These are phyloP conservation scores for Gossypium schwendimanii DNA, from an alignment of 441 rosid genomes.

Conservation along the genomic window DNA sequence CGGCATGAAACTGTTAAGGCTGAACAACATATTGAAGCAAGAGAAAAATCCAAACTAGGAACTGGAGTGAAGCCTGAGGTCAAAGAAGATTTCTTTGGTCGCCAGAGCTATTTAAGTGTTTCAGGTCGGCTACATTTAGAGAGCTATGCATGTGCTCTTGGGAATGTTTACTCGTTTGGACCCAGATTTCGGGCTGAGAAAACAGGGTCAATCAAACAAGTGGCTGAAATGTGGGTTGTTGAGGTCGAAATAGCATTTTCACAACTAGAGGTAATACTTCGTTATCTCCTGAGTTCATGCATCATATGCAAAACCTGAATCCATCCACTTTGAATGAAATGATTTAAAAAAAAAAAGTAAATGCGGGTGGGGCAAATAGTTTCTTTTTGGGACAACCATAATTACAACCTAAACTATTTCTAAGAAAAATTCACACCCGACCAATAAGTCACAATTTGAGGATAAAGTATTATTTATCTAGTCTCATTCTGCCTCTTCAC, in stretches of 20 bases:
- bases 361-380: too few species aligned
- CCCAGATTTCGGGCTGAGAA: constrained; percentile 67
- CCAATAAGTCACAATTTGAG: too few species aligned
- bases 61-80: constrained; percentile 28
- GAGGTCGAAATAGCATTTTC: constrained; percentile 84
- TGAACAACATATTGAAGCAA: constrained; percentile 57
- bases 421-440: too few species aligned
- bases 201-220: constrained; percentile 34
- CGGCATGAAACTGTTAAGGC: constrained; percentile 44
- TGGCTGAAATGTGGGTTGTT: constrained; percentile 77
- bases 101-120: constrained; percentile 44
- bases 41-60: constrained; percentile 32
- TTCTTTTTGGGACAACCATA: too few species aligned
- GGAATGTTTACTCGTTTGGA: constrained; percentile 81
- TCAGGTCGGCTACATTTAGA: constrained; percentile 82
- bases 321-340: too few species aligned
- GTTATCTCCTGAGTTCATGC: background rate
- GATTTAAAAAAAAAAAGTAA: too few species aligned
- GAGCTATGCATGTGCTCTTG: constrained; percentile 84
- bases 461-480: too few species aligned
- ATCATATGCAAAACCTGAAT: background rate
- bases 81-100: constrained; percentile 52
- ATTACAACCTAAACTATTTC: too few species aligned
- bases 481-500: too few species aligned
- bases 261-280: constrained; percentile 52